Conservation (phyloP, 768 basidiomycete species). For the Sarcomyxa edulis region DNA sequence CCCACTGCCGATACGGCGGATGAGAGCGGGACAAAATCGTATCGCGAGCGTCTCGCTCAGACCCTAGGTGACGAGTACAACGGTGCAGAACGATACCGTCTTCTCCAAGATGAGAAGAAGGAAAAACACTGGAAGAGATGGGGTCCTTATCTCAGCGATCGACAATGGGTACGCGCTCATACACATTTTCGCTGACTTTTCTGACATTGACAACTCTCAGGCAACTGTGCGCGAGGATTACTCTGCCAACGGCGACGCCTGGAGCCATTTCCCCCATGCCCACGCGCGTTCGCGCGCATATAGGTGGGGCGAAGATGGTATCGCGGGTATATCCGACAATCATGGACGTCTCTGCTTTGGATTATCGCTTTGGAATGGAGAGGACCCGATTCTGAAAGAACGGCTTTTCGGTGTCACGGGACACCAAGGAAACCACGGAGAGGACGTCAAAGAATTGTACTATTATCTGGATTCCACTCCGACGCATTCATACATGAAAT, state of each 20-base stretch:
- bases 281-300: slow-evolving; percentile 92
- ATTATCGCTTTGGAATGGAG: slow-evolving; percentile 90
- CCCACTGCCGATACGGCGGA: too few relatives aligned
- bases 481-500: slow-evolving; percentile 99
- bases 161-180: slow-evolving; percentile 83
- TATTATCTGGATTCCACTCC: slow-evolving; percentile 99
- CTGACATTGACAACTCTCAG: slow-evolving; percentile 32
- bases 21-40: slow-evolving; percentile 24
- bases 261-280: slow-evolving; percentile 93
- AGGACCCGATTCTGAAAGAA: slow-evolving; percentile 95
- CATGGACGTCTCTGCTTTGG: slow-evolving; percentile 91
- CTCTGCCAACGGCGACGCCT: slow-evolving; percentile 92
- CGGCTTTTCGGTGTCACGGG: slow-evolving; percentile 95
- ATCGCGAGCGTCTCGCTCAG: slow-evolving; percentile 62
- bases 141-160: slow-evolving; percentile 96
- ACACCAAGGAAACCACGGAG: slow-evolving; percentile 97
- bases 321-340: slow-evolving; percentile 96
- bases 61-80: slow-evolving; percentile 68
- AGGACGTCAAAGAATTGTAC: slow-evolving; percentile 98
- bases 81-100: slow-evolving; percentile 77
- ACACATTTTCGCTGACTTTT: slow-evolving; percentile 11
- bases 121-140: slow-evolving; percentile 96
- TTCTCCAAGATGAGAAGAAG: slow-evolving; percentile 76
- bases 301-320: slow-evolving; percentile 98
- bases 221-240: slow-evolving; percentile 99